Percentiles rank a stretch among this genome's conserved stretches.
Conservation (phyloP, 345 rosid species). For the Lumnitzera littorea region DNA sequence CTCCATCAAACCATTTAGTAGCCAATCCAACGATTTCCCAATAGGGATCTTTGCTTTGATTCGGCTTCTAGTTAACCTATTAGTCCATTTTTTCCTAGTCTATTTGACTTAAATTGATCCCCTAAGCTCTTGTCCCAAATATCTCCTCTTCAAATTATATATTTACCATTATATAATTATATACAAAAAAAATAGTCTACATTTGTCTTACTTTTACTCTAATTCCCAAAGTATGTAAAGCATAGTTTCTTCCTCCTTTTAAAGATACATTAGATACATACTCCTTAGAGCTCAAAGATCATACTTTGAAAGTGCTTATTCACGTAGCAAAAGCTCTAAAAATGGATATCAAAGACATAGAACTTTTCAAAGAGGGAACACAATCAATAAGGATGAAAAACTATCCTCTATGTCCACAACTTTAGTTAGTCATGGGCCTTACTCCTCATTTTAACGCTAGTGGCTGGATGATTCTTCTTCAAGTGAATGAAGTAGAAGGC, state of each 20-base stretch:
- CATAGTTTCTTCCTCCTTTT: not conserved
- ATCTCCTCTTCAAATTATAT: no score
- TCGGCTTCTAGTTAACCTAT: no score
- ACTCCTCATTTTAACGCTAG: constrained; percentile 20
- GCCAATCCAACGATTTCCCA: no score
- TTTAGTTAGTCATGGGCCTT: constrained; percentile 26
- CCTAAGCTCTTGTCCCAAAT: no score
- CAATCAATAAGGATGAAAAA: constrained; percentile 29
- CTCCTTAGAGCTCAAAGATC: constrained; percentile 20
- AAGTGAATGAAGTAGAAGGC: constrained; percentile 16
- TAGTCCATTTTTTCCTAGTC: no score
- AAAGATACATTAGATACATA: constrained; percentile 49
- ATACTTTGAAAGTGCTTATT: constrained; percentile 26
- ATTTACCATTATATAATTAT: no score
- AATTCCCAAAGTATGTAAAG: no score
- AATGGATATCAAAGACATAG: constrained; percentile 41
- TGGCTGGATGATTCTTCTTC: constrained; percentile 12
- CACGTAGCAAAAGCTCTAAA: constrained; percentile 32
- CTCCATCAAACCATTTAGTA: no score
- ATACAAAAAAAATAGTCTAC: no score
- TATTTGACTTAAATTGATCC: no score
- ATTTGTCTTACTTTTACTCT: not conserved
- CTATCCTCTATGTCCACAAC: constrained; percentile 34
- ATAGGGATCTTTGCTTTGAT: no score
- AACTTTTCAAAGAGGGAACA: constrained; percentile 16